Conservation (phyloP, 2,329 filamentous ascomycete genomes). For the Chaetomium sp. region DNA sequence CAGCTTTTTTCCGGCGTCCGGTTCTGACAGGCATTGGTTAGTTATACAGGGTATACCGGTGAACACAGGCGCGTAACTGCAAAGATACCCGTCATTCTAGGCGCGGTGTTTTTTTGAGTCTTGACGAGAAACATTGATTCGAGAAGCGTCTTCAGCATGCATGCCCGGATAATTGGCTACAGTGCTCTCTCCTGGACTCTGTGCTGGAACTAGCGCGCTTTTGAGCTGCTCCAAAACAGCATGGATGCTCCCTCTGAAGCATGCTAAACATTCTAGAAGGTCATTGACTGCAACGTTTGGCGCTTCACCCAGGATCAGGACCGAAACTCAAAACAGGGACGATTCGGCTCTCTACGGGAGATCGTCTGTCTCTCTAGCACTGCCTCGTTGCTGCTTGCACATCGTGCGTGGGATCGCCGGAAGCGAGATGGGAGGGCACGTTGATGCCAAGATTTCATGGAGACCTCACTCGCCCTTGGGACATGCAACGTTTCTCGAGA, state of each 20-base stretch:
- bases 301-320: not conserved
- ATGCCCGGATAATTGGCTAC: not conserved
- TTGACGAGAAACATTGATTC: not conserved
- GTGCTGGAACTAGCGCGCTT: not conserved
- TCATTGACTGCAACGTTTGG: not conserved
- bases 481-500: not conserved
- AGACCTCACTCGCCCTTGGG: too few relatives aligned
- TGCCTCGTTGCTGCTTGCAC: not conserved
- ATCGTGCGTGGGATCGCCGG: constrained; percentile 16
- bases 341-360: constrained; percentile 10
- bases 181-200: not conserved
- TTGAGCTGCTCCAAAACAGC: not conserved
- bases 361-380: constrained; percentile 1
- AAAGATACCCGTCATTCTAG: not conserved
- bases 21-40: constrained; percentile 25
- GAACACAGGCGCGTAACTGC: not conserved
- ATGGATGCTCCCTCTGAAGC: not conserved
- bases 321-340: not conserved
- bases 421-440: constrained; percentile 24
- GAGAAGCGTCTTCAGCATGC: not conserved
- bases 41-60: constrained; percentile 16
- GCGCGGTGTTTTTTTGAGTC: not conserved
- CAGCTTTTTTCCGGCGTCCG: constrained; percentile 22
- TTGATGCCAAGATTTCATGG: constrained; percentile 13
- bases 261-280: not conserved